Evolutionary conservation across 129 eudicot species (phyloP).

Genomic region (Oenanthe sinensis): DNA sequence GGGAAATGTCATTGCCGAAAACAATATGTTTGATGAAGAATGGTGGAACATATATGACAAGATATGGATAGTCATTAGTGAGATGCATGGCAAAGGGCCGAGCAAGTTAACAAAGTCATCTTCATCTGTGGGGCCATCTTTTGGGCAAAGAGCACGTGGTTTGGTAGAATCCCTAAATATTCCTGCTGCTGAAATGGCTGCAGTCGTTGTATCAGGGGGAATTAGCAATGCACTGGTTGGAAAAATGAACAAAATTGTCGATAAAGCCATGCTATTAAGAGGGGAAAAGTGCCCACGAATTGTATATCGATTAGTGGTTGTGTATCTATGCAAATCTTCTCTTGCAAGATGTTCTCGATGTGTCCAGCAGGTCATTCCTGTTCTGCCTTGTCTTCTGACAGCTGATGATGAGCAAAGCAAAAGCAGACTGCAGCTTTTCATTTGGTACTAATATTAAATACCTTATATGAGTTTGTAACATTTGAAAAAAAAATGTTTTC

Average conservation of each 20-base stretch:
- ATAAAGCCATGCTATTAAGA: slow-evolving; percentile 89
- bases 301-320: slow-evolving; percentile 58
- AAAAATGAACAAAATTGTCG: slow-evolving; percentile 70
- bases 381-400: slow-evolving; percentile 60
- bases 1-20: slow-evolving; percentile 27
- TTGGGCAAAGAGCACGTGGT: slow-evolving; percentile 97
- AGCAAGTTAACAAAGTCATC: slow-evolving; percentile 69
- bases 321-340: slow-evolving; percentile 81
- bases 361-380: slow-evolving; percentile 71
- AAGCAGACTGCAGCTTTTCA: slow-evolving; percentile 78
- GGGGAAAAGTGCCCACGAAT: slow-evolving; percentile 87
- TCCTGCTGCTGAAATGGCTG: slow-evolving; percentile 99
- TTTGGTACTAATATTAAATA: slow-evolving; percentile 47
- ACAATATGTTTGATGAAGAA: slow-evolving; percentile 43
- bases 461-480: slow-evolving; percentile 6
- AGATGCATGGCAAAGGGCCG: slow-evolving; percentile 88
- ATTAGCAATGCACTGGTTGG: slow-evolving; percentile 80
- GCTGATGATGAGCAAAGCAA: slow-evolving; percentile 97
- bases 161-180: slow-evolving; percentile 95
- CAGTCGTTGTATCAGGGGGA: slow-evolving; percentile 86
- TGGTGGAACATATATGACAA: slow-evolving; percentile 93
- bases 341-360: slow-evolving; percentile 84
- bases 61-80: slow-evolving; percentile 61
- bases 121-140: slow-evolving; percentile 57
- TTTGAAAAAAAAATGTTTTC: neutral